Evolutionary conservation across 2,329 filamentous ascomycete genomes (phyloP).

Genomic region (Podosphaera fusca): DNA sequence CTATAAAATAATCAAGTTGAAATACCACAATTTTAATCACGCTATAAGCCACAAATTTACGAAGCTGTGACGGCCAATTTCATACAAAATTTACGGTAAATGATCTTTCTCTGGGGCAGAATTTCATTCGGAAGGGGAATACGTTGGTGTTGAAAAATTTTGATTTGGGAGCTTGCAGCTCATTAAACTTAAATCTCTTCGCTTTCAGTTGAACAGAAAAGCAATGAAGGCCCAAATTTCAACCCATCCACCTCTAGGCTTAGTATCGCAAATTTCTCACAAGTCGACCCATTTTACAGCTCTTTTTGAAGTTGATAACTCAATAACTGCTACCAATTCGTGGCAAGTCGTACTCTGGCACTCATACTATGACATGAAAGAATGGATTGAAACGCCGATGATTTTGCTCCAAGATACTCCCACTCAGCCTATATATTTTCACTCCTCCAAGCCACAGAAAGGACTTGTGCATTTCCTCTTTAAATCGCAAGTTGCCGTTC

Average conservation of each 20-base stretch:
- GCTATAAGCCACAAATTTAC: too few relatives aligned
- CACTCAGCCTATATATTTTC: conserved; percentile 27
- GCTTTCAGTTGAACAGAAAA: conserved; percentile 18
- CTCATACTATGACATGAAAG: conserved; percentile 22
- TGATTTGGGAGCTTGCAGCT: too few relatives aligned
- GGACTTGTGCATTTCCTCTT: conserved; percentile 28
- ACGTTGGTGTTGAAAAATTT: too few relatives aligned
- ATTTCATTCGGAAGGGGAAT: too few relatives aligned
- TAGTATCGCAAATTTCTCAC: conserved; percentile 37
- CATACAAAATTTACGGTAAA: too few relatives aligned
- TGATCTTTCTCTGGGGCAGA: too few relatives aligned
- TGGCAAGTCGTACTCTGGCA: conserved; percentile 66
- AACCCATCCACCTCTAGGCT: conserved; percentile 50
- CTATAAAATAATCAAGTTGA: too few relatives aligned
- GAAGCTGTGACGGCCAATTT: too few relatives aligned
- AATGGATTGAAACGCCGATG: conserved; percentile 30
- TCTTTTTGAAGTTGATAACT: conserved; percentile 37
- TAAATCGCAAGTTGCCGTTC: conserved; percentile 24
- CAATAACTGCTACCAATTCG: conserved; percentile 24
- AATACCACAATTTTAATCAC: too few relatives aligned
- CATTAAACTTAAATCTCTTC: too few relatives aligned
- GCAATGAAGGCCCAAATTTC: conserved; percentile 28
- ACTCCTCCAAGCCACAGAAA: conserved; percentile 16
- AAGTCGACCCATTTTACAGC: conserved; percentile 36
- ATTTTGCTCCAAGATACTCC: conserved; percentile 9